Base-by-base conservation (phyloP, 768 basidiomycete genomes). In the Boletus pseudopeckii region DNA sequence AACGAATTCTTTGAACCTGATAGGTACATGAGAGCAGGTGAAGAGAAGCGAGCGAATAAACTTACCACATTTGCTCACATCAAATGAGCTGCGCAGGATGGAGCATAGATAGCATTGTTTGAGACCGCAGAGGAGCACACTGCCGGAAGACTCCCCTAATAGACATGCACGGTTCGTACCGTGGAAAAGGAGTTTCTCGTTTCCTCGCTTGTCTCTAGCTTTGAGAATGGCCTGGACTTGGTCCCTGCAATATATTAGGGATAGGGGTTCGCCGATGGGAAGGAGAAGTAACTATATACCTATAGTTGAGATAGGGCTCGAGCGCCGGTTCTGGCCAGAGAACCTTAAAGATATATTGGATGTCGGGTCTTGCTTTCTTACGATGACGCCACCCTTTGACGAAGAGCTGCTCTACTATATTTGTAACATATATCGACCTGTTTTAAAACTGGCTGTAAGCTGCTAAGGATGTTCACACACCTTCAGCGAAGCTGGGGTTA, bases 131-230 rank as follows among this genome's bases (percentile, higher is more conserved):
- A 80, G 72, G n/a, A 75, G 68, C 22, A 76, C 68, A 36, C 78
- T 74, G 42, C 66, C 70, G 9, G 63, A 65, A 20, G 76, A 77
- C 46, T 87, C 85, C n/a, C 75, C 85, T 8, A 87, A 57, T 4
- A 75, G 64, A 59, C 85, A 87, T 9, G 68, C 71, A 47, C 84
- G 76, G 48, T 76, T 80, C 14, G 84, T 87, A n/a, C 85, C 85
- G 65, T 87, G 85, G 61, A 86, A 87, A 26, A 85, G 74, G 2
- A 85, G 68, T 56, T 77, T 77, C 65, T 86, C 85, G 56, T 81
- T 80, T 37, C 74, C 76, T 47, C 62, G 59, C 42, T 65, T 65
- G 36, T 68, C 65, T 44, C 54, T 65, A 33, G 60, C 62, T 53
- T 49, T 60, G 46, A 72, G 13, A 41, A 54, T 43, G 48, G 39